These are phyloP conservation scores for Dorcoceras hygrometricum DNA, from an alignment of 257 asterid genomes.

Conservation along the genomic window DNA sequence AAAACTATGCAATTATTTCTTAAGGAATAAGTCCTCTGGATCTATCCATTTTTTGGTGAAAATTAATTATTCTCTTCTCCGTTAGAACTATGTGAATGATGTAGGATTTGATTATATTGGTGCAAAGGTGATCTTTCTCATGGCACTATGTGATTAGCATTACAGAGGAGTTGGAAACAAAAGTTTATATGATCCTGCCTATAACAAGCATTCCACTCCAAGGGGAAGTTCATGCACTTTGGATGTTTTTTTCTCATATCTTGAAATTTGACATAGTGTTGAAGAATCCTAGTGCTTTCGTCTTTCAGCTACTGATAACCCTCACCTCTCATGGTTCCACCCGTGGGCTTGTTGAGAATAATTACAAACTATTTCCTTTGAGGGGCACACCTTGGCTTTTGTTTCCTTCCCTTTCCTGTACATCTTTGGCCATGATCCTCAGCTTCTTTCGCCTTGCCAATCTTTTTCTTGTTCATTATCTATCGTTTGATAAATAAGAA, in stretches of 20 bases:
- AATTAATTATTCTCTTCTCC: neutral
- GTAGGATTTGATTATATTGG: neutral
- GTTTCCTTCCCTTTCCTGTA: neutral
- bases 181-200: too few relatives aligned
- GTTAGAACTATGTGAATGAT: neutral
- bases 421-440: neutral
- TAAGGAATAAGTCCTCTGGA: too few relatives aligned
- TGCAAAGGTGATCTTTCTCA: neutral
- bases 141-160: neutral
- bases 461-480: neutral
- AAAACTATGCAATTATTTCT: neutral
- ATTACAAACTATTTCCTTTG: neutral
- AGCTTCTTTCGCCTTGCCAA: neutral
- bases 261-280: neutral
- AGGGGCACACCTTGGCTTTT: neutral
- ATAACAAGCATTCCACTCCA: too few relatives aligned
- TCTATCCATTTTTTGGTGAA: neutral
- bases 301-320: neutral
- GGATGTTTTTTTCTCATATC: too few relatives aligned
- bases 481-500: neutral
- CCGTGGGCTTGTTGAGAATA: neutral
- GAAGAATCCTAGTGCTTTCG: neutral
- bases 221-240: too few relatives aligned
- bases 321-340: neutral
- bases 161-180: too few relatives aligned